A percentile compares a stretch with the other conserved stretches of the same genome.
These are phyloP conservation scores for Casuarina equisetifolia DNA, from an alignment of 306 rosid genomes.

Conservation along the genomic window DNA sequence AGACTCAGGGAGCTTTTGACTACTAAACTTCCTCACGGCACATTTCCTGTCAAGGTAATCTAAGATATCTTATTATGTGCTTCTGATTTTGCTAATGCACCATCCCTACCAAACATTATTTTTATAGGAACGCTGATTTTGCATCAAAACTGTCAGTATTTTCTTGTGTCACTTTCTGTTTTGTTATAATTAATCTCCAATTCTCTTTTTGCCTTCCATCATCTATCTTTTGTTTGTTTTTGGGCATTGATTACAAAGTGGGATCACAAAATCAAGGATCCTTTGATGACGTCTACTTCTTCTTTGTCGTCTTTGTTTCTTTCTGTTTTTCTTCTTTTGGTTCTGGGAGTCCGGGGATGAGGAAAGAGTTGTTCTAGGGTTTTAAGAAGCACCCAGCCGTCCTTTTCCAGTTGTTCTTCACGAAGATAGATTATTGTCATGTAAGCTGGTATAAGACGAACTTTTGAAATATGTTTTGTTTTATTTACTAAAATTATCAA, in stretches of 20 bases:
- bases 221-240: neutral
- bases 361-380: neutral
- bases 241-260: neutral
- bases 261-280: neutral
- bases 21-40: conserved; percentile 89
- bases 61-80: conserved; percentile 11
- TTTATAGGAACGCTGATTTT: neutral
- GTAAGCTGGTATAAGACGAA: neutral
- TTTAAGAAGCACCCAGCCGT: neutral
- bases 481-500: neutral
- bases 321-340: neutral
- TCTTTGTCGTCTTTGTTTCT: neutral
- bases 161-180: conserved; percentile 3
- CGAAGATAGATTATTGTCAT: neutral
- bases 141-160: neutral
- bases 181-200: neutral
- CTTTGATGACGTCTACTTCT: neutral
- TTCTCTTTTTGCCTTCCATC: neutral
- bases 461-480: neutral
- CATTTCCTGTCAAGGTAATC: conserved; percentile 94
- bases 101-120: neutral
- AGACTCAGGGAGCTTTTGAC: conserved; percentile 98
- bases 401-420: neutral
- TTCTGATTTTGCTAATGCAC: conserved; percentile 2
- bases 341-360: neutral